A percentile compares a stretch with the other conserved stretches of the same genome.
These are phyloP conservation scores for Colletotrichum sp. DNA, from an alignment of 2,329 filamentous ascomycete species.

Conservation along the genomic window DNA sequence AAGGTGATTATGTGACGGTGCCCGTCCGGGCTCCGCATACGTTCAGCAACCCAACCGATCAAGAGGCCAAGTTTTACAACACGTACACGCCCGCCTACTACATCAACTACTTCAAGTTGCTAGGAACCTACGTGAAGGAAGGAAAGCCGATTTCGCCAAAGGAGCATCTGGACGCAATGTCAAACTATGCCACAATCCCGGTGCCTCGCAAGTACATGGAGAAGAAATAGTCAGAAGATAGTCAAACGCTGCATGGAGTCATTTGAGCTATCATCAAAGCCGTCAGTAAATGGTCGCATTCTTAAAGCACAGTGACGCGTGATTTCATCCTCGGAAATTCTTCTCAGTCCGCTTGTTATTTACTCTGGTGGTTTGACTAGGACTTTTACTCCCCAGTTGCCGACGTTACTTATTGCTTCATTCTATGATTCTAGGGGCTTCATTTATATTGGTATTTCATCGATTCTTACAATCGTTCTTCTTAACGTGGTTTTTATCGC, in stretches of 20 bases:
- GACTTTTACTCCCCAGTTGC: not conserved
- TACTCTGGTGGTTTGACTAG: not conserved
- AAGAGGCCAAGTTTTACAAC: slow-evolving; percentile 28
- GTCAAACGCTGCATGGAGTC: not conserved
- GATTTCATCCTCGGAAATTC: not conserved
- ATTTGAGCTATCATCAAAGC: not conserved
- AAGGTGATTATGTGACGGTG: slow-evolving; percentile 16
- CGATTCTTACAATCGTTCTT: not conserved
- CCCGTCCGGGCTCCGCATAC: slow-evolving; percentile 27
- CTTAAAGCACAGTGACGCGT: not conserved
- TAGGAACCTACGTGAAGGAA: not conserved
- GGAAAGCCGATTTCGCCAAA: not conserved
- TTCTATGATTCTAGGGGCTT: not conserved
- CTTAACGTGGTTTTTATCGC: not conserved
- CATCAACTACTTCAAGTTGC: slow-evolving; percentile 7
- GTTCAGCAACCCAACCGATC: slow-evolving; percentile 29
- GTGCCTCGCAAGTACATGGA: not conserved
- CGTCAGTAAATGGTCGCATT: not conserved
- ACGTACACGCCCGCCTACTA: slow-evolving; percentile 26
- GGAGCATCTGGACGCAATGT: not conserved
- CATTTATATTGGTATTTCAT: not conserved
- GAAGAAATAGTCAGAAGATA: not conserved
- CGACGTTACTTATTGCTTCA: not conserved
- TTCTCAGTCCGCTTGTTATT: not conserved
- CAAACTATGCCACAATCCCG: not conserved